A percentile compares a stretch with the other conserved stretches of the same genome.
Evolutionary conservation across 2,329 filamentous ascomycete species (phyloP).

Genomic region (Colletotrichum nymphaeae): DNA sequence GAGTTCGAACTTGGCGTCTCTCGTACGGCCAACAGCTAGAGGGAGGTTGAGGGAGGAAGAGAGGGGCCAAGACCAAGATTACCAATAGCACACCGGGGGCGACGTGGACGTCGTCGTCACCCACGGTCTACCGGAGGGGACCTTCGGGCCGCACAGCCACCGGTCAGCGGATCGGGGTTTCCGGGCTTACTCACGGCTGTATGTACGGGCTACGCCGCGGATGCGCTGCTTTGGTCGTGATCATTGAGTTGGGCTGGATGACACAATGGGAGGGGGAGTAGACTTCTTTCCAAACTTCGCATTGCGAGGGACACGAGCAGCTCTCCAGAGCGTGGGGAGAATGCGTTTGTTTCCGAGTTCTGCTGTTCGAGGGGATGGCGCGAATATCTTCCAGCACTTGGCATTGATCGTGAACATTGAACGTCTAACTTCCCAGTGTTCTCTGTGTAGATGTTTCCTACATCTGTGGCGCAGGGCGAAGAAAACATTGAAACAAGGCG

Average conservation of each 20-base stretch:
- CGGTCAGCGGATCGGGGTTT: slow-evolving; percentile 45
- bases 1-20: slow-evolving; percentile 51
- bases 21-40: slow-evolving; percentile 48
- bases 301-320: slow-evolving; percentile 42
- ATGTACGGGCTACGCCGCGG: slow-evolving; percentile 41
- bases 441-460: neutral
- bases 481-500: neutral
- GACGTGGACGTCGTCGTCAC: slow-evolving; percentile 47
- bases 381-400: slow-evolving; percentile 47
- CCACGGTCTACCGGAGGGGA: slow-evolving; percentile 51
- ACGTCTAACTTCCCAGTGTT: neutral
- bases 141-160: slow-evolving; percentile 52
- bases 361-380: slow-evolving; percentile 56
- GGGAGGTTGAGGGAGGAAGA: neutral
- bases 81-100: slow-evolving; percentile 42
- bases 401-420: slow-evolving; percentile 20
- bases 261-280: slow-evolving; percentile 39
- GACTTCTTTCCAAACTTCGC: slow-evolving; percentile 37
- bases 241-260: slow-evolving; percentile 30
- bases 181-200: slow-evolving; percentile 45
- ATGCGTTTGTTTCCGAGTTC: slow-evolving; percentile 68
- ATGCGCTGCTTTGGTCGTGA: slow-evolving; percentile 53
- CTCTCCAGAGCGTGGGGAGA: slow-evolving; percentile 46
- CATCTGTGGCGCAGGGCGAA: neutral
- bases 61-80: neutral